A percentile compares a stretch with the other conserved stretches of the same genome.
phyloP scores from a whole-genome alignment of 2,329 filamentous ascomycete genomes.

The Podosphaera fusca region DNA sequence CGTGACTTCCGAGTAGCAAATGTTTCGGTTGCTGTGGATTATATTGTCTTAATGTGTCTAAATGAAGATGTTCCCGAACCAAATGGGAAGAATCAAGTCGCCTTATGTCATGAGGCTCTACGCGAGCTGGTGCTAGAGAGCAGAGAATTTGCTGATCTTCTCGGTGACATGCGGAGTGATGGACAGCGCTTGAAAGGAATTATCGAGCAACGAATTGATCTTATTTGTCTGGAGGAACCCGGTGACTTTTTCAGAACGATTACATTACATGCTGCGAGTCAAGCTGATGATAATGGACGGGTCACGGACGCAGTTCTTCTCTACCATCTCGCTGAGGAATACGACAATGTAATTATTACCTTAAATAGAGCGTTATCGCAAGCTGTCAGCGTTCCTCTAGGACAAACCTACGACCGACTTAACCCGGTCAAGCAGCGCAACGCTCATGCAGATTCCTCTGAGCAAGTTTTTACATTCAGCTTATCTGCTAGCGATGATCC shows the following conservation, averaged over 20 bases:
- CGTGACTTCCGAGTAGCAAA: conserved; percentile 83
- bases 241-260: conserved; percentile 78
- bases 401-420: conserved; percentile 51
- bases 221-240: conserved; percentile 62
- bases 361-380: conserved; percentile 80
- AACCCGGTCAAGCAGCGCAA: conserved; percentile 25
- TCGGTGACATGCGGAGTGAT: conserved; percentile 75
- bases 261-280: conserved; percentile 73
- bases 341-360: conserved; percentile 78
- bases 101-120: conserved; percentile 74
- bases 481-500: conserved; percentile 47
- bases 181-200: conserved; percentile 67
- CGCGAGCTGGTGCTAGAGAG: conserved; percentile 92
- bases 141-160: conserved; percentile 76
- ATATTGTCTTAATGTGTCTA: conserved; percentile 74
- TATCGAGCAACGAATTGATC: conserved; percentile 60
- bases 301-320: conserved; percentile 84
- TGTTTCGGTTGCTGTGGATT: conserved; percentile 76
- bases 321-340: conserved; percentile 86
- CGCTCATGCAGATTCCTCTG: conserved; percentile 2
- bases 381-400: conserved; percentile 66
- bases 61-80: conserved; percentile 63
- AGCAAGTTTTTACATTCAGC: conserved; percentile 23
- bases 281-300: conserved; percentile 82
- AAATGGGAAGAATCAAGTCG: conserved; percentile 51